These are phyloP conservation scores for Canavalia ensiformis DNA, from an alignment of 306 rosid species.

Conservation along the genomic window DNA sequence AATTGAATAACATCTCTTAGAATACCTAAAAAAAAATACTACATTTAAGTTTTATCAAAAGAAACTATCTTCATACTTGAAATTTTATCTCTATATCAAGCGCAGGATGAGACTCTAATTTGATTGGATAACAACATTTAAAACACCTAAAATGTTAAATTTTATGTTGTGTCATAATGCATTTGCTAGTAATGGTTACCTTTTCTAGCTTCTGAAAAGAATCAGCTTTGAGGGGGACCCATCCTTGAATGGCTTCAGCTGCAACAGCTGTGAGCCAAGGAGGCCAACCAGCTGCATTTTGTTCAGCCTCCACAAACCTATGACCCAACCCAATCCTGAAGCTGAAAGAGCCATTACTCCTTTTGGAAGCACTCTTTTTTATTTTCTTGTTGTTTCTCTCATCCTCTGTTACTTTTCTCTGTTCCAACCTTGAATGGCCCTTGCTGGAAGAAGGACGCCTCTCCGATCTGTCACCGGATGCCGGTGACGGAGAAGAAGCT, in stretches of 20 bases:
- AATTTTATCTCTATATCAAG: neutral
- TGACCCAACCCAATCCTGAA: slow-evolving; percentile 62
- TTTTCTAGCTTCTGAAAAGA: slow-evolving; percentile 89
- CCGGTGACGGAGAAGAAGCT: neutral
- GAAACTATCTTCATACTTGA: neutral
- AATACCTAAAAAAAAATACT: no score
- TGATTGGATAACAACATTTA: no score
- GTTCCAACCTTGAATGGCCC: slow-evolving; percentile 44
- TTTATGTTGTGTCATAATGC: no score
- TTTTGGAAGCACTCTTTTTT: slow-evolving; percentile 56
- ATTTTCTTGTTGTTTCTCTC: slow-evolving; percentile 43
- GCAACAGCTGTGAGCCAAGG: slow-evolving; percentile 86
- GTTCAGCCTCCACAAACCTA: slow-evolving; percentile 77
- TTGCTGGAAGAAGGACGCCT: slow-evolving; percentile 24
- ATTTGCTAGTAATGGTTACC: slow-evolving; percentile 49
- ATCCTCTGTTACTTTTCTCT: slow-evolving; percentile 54
- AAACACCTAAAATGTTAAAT: no score
- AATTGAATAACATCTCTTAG: no score
- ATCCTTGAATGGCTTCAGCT: slow-evolving; percentile 89
- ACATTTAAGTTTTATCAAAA: no score
- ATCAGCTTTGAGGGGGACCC: slow-evolving; percentile 96
- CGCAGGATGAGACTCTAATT: no score
- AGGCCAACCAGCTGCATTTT: slow-evolving; percentile 99
- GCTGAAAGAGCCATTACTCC: slow-evolving; percentile 58
- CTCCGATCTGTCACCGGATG: neutral